Evolutionary conservation across 2,329 filamentous ascomycete genomes (phyloP).

Genomic region (Neobulgaria alba): DNA sequence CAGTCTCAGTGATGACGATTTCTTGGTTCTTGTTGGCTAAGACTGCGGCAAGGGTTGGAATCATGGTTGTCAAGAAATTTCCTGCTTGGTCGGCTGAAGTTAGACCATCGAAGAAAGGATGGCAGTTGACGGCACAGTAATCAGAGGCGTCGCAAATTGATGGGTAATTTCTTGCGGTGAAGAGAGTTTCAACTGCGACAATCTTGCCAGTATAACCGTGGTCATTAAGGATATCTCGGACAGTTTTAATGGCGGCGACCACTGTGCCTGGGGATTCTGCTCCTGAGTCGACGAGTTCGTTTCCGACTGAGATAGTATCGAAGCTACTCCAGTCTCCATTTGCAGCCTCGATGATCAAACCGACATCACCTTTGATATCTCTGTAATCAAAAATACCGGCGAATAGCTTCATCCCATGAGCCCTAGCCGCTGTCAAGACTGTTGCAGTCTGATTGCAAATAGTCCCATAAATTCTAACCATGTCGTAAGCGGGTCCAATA

Average conservation of each 20-base stretch:
- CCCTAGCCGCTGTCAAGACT: conserved; percentile 53
- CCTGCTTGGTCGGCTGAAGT: conserved; percentile 54
- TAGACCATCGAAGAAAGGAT: conserved; percentile 72
- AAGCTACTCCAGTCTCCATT: conserved; percentile 58
- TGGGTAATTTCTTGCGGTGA: conserved; percentile 56
- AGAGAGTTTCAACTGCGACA: conserved; percentile 73
- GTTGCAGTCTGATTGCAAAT: conserved; percentile 66
- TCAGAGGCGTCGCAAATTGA: conserved; percentile 65
- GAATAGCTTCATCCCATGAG: conserved; percentile 62
- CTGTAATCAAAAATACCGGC: conserved; percentile 63
- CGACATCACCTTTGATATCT: conserved; percentile 46
- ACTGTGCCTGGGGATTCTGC: conserved; percentile 45
- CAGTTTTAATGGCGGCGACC: conserved; percentile 46
- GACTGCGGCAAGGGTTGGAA: conserved; percentile 35
- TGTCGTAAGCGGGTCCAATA: conserved; percentile 42
- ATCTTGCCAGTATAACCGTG: conserved; percentile 65
- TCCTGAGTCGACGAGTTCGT: conserved; percentile 67
- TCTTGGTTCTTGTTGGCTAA: conserved; percentile 42
- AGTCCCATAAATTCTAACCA: conserved; percentile 70
- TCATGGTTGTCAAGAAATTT: conserved; percentile 53
- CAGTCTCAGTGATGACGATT: conserved; percentile 71
- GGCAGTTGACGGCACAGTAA: conserved; percentile 73
- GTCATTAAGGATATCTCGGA: conserved; percentile 46
- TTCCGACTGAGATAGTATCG: conserved; percentile 68
- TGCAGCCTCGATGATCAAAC: conserved; percentile 50